Percentiles rank a stretch among this genome's conserved stretches.
phyloP scores from a whole-genome alignment of 345 rosid species.

The Sonneratia caseolaris region DNA sequence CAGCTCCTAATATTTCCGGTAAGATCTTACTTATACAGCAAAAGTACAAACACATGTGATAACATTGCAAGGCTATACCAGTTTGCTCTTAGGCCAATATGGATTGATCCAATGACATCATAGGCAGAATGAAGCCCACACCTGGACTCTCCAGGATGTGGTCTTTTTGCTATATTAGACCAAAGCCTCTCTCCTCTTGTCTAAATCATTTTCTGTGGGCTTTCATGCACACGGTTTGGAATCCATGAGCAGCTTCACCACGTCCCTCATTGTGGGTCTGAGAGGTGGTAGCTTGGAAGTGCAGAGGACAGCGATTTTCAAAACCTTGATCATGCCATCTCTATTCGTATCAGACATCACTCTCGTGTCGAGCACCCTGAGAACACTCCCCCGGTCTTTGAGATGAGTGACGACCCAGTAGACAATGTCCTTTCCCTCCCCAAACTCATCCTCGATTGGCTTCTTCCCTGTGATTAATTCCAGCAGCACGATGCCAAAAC shows the following conservation, averaged over 20 bases:
- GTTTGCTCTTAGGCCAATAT: no score
- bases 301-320: slow-evolving; percentile 64
- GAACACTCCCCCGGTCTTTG: slow-evolving; percentile 31
- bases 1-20: not conserved
- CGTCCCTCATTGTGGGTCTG: slow-evolving; percentile 74
- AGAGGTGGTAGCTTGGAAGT: slow-evolving; percentile 70
- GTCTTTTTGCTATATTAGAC: not conserved
- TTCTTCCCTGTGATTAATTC: slow-evolving; percentile 50
- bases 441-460: slow-evolving; percentile 61
- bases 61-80: not conserved
- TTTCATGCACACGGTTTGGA: slow-evolving; percentile 39
- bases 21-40: not conserved
- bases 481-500: slow-evolving; percentile 79
- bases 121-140: no score
- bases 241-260: slow-evolving; percentile 64
- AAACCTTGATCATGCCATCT: slow-evolving; percentile 59
- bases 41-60: not conserved
- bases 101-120: no score
- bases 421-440: slow-evolving; percentile 74
- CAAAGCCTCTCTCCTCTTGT: slow-evolving; percentile 13
- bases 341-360: slow-evolving; percentile 24
- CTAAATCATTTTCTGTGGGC: slow-evolving; percentile 18
- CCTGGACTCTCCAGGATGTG: no score
- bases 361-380: slow-evolving; percentile 42
- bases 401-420: slow-evolving; percentile 57